These are phyloP conservation scores for Fusarium drepaniforme DNA, from an alignment of 2,329 filamentous ascomycete genomes.

Conservation along the genomic window DNA sequence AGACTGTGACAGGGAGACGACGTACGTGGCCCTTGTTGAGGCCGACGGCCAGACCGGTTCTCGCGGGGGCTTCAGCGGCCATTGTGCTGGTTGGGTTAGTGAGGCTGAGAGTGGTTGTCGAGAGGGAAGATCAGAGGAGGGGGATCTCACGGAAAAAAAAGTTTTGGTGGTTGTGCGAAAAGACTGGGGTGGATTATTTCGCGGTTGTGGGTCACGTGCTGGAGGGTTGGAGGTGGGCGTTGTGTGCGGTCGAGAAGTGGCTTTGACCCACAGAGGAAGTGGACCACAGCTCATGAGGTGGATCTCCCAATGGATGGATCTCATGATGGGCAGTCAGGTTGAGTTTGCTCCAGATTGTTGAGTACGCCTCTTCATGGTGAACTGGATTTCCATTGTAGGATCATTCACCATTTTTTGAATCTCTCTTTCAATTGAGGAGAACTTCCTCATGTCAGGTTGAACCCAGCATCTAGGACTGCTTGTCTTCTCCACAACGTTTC, in stretches of 20 bases:
- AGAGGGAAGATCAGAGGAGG: conserved; percentile 30
- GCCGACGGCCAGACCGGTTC: conserved; percentile 71
- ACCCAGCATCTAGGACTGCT: background rate
- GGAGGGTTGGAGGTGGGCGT: conserved; percentile 37
- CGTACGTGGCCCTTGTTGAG: conserved; percentile 75
- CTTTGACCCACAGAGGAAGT: background rate
- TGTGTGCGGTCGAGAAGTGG: conserved; percentile 7
- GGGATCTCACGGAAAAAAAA: conserved; percentile 18
- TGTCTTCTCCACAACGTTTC: background rate
- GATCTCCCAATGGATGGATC: background rate
- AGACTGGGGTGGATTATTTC: conserved; percentile 32
- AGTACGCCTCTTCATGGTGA: background rate
- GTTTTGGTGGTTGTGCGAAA: conserved; percentile 39
- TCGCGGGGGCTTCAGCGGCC: conserved; percentile 70
- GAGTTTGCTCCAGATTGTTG: background rate
- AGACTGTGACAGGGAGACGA: conserved; percentile 62
- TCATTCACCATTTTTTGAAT: background rate
- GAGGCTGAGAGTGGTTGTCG: conserved; percentile 46
- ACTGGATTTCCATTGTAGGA: background rate
- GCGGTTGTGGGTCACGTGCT: conserved; percentile 49
- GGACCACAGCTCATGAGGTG: background rate
- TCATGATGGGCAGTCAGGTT: background rate
- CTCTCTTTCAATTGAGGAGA: background rate
- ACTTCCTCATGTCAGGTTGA: background rate
- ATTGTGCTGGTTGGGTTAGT: conserved; percentile 59